These are phyloP conservation scores for Xylariaceae sp. DNA, from an alignment of 2,329 filamentous ascomycete species.

Conservation along the genomic window DNA sequence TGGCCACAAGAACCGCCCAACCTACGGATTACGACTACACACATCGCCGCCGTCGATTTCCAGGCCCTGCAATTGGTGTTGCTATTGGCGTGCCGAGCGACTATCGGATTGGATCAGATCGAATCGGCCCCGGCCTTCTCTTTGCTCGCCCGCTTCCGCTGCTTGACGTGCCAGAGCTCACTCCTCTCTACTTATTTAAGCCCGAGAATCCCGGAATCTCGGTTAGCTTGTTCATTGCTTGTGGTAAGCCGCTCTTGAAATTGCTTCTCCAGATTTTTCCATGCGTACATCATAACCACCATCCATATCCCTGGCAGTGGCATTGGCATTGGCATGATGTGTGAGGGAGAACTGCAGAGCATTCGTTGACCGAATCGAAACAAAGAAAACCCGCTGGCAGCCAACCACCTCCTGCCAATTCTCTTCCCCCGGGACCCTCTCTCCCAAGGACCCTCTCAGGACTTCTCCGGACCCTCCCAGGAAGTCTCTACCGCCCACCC, in stretches of 20 bases:
- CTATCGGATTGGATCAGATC: not conserved
- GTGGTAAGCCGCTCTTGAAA: not conserved
- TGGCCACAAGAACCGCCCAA: not conserved
- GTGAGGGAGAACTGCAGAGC: not conserved
- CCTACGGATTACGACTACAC: not conserved
- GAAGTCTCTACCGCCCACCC: not conserved
- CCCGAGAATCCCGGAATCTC: not conserved
- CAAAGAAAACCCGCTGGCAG: conserved; percentile 4
- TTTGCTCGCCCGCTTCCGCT: not conserved
- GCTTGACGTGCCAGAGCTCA: not conserved
- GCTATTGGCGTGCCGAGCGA: not conserved
- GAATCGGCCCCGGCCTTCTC: not conserved
- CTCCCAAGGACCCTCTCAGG: not conserved
- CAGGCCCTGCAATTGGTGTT: not conserved
- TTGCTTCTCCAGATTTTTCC: not conserved
- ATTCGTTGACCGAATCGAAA: conserved; percentile 8
- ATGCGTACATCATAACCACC: not conserved
- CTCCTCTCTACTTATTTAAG: not conserved
- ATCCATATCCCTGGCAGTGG: not conserved
- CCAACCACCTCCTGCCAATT: conserved; percentile 5
- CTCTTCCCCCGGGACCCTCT: not conserved
- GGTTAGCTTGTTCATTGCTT: not conserved
- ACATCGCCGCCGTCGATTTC: not conserved
- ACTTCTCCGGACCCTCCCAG: too few relatives aligned
- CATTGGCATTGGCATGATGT: not conserved